Conservation (phyloP, 1,284 basidiomycete species). For the Thecaphora frezii region DNA sequence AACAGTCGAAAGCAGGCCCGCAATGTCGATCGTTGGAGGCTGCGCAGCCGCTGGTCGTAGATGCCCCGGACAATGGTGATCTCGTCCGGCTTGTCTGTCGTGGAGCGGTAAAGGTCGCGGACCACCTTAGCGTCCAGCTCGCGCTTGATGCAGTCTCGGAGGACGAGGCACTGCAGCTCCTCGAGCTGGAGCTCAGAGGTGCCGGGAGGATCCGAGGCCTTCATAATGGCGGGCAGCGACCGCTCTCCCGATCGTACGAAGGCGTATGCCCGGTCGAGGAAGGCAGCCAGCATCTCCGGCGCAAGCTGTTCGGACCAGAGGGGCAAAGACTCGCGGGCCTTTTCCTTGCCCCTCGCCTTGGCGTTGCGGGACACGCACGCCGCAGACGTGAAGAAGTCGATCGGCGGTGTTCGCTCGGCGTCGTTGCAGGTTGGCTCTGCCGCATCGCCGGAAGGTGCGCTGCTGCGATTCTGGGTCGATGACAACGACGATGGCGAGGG, state of each 20-base stretch:
- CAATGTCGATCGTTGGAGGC: constrained; percentile 18
- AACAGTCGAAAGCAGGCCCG: constrained; percentile 15
- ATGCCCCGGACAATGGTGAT: neutral
- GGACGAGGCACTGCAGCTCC: constrained; percentile 16
- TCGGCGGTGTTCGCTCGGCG: neutral
- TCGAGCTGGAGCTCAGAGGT: constrained; percentile 9
- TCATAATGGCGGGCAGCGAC: constrained; percentile 13
- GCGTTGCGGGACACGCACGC: neutral
- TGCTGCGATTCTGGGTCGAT: neutral
- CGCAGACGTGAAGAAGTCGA: constrained; percentile 27
- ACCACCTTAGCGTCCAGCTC: constrained; percentile 6
- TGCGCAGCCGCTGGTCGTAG: constrained; percentile 7
- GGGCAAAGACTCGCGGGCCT: neutral
- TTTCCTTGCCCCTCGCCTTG: neutral
- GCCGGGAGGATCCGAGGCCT: constrained; percentile 3
- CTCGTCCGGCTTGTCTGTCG: neutral
- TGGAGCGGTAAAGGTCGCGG: constrained; percentile 20
- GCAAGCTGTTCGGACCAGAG: constrained; percentile 7
- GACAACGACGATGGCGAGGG: too few relatives aligned
- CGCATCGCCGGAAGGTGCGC: neutral
- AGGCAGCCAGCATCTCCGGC: neutral
- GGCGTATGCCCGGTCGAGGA: constrained; percentile 6
- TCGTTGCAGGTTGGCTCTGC: neutral
- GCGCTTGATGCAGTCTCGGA: constrained; percentile 7
- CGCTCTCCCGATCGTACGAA: constrained; percentile 19